Evolutionary conservation across 805 yeast species (phyloP), one percentile per base, ranked within the genome.

Genomic region (Wickerhamomyces ciferrii): DNA sequence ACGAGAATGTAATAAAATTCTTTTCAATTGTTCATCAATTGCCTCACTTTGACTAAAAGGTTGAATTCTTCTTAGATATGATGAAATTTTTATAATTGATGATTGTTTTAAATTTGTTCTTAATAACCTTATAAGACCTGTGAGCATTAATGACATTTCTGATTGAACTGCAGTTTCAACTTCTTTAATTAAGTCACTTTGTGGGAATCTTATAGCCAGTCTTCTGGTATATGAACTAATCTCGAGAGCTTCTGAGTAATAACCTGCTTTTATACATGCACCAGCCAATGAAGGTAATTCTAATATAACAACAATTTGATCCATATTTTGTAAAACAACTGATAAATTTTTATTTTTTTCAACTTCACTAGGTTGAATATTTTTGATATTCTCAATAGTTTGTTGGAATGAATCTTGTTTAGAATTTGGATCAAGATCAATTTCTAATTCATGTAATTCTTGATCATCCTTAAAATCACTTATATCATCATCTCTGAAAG

Each of bases 231-330:
- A 81, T 27, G 85, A 76, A 13, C 90, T 84, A 14, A 92, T 77
- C 61, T 92, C 96, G 32, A 92, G 75, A 10, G 97, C 90, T 58
- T 90, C 96, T 31, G 89, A 85, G 60, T 91, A 94, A 58, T 86
- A 87, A 0, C 96, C 96, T 41, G 85, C 84, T 42, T 79, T 73
- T 11, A 91, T 87, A 64, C 97, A 88, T n/a, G 91, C 81, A 42
- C 82, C 75, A 31, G 92, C 82, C 42, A 92, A 63, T 2, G 95
- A 75, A 1, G 99, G 97, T 31, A 94, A 68, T 58, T 88, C 96
- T 53, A 92, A 69, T 10, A 91, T 75, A 55, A 87, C 96, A 49
- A 84, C 75, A 11, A 91, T 72, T 36, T 81, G 78, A 50, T 84
- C 90, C 58, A 89, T 75, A 53, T 85, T 83, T 42, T 74, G 73